Base-by-base conservation (phyloP, 179 eudicot genomes). In the Actinidia arguta region DNA sequence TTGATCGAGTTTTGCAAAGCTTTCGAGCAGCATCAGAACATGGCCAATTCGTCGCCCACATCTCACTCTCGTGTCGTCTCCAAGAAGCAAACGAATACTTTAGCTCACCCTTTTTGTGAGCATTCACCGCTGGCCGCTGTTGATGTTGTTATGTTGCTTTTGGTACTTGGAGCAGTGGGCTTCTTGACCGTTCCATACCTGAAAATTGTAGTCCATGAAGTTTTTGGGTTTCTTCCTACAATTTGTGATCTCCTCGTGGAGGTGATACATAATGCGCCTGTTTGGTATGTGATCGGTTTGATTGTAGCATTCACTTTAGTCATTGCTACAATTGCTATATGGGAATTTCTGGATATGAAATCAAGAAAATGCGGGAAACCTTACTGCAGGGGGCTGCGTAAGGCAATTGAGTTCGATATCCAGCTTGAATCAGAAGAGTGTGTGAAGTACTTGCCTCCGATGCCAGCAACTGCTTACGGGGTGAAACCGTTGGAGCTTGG, bases 331-430 rank as follows among this genome's bases (percentile, higher is more conserved):
- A 75, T 83, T 61, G 80, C 77, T 42, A 79, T 80, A 18, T 87
- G 89, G 89, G 89, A 87, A 42, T 84, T 84, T 47, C 58, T 85
- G 36, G 85, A 84, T 64, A 55, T 82, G 51, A 79, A 84, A 63
- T 79, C 88, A 8, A 84, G 88, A 62, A 89, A 87, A 75, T 94
- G 98, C 69, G 93, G 92, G 58, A 94, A 88, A 54, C 89, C 93
- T 0, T 85, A 90, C 9, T 95, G 98, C 18, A 94, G 84, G 5
- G 98, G 98, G 69, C 89, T 94, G 8, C 77, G 85, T 50, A 88
- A 88, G 76, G 98, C 94, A 11, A 93, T 94, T 61, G 94, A 95
- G 39, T 95, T 95, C 22, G 95, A 95, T 73, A 92, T 95, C 69
- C 98, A 94, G 84, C 85, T 95, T 50, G 98, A 95, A 81, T 90